Percentiles rank a stretch among this genome's conserved stretches.
phyloP scores from a whole-genome alignment of 371 early-diverging fungal genomes.

The Mucor lusitanicus region DNA sequence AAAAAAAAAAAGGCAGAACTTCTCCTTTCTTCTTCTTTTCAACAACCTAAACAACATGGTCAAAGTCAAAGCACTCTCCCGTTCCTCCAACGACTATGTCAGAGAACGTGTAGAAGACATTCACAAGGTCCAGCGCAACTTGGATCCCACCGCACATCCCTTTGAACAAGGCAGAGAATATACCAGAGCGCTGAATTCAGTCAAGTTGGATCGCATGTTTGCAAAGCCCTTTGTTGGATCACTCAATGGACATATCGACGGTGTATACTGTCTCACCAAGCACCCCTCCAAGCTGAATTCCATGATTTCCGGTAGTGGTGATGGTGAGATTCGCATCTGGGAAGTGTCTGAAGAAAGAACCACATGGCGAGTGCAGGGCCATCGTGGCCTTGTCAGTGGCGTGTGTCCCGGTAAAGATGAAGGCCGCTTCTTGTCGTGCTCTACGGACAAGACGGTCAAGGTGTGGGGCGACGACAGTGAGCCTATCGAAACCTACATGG shows the following conservation, averaged over 20 bases:
- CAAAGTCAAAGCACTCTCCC: conserved; percentile 88
- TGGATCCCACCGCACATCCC: conserved; percentile 93
- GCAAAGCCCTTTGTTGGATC: conserved; percentile 98
- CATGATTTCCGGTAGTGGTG: conserved; percentile 90
- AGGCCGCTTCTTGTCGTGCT: conserved; percentile 81
- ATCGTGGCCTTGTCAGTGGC: conserved; percentile 83
- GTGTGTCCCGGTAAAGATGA: conserved; percentile 68
- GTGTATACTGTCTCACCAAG: conserved; percentile 95
- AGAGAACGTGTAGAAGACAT: conserved; percentile 89
- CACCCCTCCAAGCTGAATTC: conserved; percentile 82
- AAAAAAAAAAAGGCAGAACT: background rate
- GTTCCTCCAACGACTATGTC: conserved; percentile 76
- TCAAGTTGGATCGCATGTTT: conserved; percentile 96
- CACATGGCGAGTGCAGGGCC: conserved; percentile 75
- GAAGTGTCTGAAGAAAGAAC: conserved; percentile 71
- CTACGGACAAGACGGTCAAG: conserved; percentile 87
- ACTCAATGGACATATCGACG: conserved; percentile 92
- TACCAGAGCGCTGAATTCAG: conserved; percentile 94
- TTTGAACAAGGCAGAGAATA: conserved; percentile 98
- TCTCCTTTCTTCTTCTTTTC: background rate
- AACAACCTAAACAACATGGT: conserved; percentile 35
- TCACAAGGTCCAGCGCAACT: conserved; percentile 87
- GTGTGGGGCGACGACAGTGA: conserved; percentile 72
- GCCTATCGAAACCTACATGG: conserved; percentile 74
- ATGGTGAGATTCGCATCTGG: conserved; percentile 93